Conservation (phyloP, 768 basidiomycete genomes). For the Leucocoprinus sp. region DNA sequence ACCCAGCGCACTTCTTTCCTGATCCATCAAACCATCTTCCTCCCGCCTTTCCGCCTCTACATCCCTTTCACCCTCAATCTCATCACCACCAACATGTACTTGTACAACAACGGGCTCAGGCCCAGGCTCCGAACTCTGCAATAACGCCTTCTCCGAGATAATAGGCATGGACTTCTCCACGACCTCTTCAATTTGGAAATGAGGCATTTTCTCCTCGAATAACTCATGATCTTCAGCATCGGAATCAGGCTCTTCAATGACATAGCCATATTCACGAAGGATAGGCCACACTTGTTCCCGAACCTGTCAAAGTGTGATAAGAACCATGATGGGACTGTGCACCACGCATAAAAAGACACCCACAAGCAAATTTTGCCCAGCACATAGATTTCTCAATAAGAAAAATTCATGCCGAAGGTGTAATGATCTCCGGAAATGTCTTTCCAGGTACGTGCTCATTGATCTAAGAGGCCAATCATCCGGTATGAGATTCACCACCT, state of each 20-base stretch:
- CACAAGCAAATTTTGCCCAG: slow-evolving; percentile 73
- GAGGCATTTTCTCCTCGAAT: slow-evolving; percentile 19
- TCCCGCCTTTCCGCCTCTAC: not conserved
- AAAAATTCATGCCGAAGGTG: slow-evolving; percentile 64
- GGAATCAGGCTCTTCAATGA: slow-evolving; percentile 51
- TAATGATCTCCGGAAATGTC: slow-evolving; percentile 68
- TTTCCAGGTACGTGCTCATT: slow-evolving; percentile 69
- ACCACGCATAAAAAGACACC: slow-evolving; percentile 7
- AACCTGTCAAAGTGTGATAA: slow-evolving; percentile 26
- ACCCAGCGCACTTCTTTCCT: not conserved
- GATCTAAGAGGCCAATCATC: slow-evolving; percentile 65
- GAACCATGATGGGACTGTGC: not conserved
- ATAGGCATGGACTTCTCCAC: slow-evolving; percentile 7
- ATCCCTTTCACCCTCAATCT: slow-evolving; percentile 13
- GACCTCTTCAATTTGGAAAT: slow-evolving; percentile 9
- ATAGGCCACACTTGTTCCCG: slow-evolving; percentile 51
- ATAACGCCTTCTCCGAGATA: not conserved
- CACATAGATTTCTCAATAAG: slow-evolving; percentile 71
- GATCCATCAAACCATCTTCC: not conserved
- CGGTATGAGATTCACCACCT: slow-evolving; percentile 65
- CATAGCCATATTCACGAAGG: slow-evolving; percentile 54
- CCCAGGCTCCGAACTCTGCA: not conserved
- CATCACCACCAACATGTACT: not conserved
- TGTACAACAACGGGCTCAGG: not conserved
- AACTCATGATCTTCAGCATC: slow-evolving; percentile 19